Evolutionary conservation across 768 basidiomycete genomes (phyloP).

Genomic region (Naganishia friedmannii): DNA sequence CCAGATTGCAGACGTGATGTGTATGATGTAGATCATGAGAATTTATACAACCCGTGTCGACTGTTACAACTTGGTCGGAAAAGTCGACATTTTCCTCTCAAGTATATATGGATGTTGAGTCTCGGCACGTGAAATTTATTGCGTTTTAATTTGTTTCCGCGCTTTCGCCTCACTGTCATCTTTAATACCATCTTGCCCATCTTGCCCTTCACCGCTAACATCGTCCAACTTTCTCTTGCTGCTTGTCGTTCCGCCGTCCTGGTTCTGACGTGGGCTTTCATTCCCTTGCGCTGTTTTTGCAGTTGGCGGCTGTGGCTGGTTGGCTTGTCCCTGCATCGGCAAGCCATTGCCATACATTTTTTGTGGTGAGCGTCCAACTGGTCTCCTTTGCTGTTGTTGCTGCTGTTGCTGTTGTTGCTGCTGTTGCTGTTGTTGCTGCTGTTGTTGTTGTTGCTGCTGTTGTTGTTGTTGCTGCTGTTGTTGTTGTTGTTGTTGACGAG

Average conservation of each 20-base stretch:
- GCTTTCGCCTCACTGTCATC: neutral
- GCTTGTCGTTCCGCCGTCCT: neutral
- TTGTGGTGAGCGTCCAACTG: neutral
- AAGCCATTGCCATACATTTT: neutral
- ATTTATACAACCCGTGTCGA: neutral
- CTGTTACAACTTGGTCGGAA: slow-evolving; percentile 13
- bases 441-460: slow-evolving; percentile 4
- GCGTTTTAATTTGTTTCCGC: slow-evolving; percentile 10
- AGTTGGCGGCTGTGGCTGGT: neutral
- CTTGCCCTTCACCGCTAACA: neutral
- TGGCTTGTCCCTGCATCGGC: neutral
- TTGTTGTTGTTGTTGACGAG: too few species aligned
- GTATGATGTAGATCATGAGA: neutral
- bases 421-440: slow-evolving; percentile 29
- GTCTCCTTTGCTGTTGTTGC: slow-evolving; percentile 25
- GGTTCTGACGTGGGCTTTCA: neutral
- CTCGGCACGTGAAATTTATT: neutral
- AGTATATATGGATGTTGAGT: neutral
- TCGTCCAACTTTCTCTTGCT: slow-evolving; percentile 21
- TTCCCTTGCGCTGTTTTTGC: neutral
- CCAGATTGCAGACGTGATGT: slow-evolving; percentile 51
- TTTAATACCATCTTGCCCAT: too few species aligned
- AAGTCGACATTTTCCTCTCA: neutral
- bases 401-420: slow-evolving; percentile 28
- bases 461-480: slow-evolving; percentile 29